phyloP scores from a whole-genome alignment of 768 basidiomycete genomes.

The Steccherinum ochraceum region DNA sequence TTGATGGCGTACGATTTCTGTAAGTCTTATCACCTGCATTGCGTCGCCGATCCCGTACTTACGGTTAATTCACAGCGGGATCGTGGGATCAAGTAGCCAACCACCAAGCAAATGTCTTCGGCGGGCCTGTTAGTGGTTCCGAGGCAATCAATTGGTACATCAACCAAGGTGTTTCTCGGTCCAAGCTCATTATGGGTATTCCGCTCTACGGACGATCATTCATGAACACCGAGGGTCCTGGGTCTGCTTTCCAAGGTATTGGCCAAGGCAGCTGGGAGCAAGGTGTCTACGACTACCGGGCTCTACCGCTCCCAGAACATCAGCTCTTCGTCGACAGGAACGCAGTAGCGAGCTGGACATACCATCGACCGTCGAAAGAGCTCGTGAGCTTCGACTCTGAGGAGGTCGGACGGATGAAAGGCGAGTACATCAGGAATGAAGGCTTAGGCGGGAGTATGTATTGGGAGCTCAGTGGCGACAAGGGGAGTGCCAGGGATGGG shows the following conservation, averaged over 20 bases:
- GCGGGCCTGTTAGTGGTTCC: constrained; percentile 55
- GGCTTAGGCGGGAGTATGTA: constrained; percentile 90
- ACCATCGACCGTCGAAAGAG: constrained; percentile 67
- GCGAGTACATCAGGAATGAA: constrained; percentile 70
- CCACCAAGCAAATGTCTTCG: constrained; percentile 85
- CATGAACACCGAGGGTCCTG: constrained; percentile 77
- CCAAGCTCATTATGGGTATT: constrained; percentile 85
- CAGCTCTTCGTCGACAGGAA: constrained; percentile 59
- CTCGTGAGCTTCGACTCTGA: constrained; percentile 82
- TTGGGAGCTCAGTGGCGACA: constrained; percentile 91
- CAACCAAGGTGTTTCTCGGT: constrained; percentile 59
- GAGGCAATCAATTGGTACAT: constrained; percentile 68
- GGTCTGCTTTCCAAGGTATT: constrained; percentile 69
- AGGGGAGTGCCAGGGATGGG: constrained; percentile 55
- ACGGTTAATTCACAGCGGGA: constrained; percentile 41
- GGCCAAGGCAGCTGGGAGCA: constrained; percentile 90
- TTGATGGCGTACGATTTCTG: constrained; percentile 92
- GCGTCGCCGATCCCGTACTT: background rate
- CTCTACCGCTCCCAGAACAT: constrained; percentile 72
- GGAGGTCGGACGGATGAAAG: constrained; percentile 64
- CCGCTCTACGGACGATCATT: constrained; percentile 95
- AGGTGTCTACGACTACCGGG: constrained; percentile 91
- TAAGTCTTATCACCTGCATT: constrained; percentile 23
- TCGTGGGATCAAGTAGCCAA: constrained; percentile 68
- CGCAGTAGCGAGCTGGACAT: constrained; percentile 75